Base-by-base conservation (phyloP, 2,329 filamentous ascomycete genomes). In the Diaporthe citriasiana region DNA sequence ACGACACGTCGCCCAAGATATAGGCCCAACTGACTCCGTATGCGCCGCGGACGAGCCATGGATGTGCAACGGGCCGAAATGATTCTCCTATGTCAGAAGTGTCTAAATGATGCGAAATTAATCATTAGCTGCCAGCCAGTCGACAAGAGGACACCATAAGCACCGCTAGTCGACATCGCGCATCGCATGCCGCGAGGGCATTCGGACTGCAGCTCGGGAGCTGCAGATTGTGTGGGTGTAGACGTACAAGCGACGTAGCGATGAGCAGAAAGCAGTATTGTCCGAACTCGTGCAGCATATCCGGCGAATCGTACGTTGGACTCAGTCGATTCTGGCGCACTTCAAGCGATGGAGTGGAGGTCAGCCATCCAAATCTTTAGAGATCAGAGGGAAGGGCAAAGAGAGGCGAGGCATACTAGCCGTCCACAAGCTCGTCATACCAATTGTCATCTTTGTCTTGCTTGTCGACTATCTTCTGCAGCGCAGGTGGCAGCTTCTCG, bases 41-140 rank as follows among this genome's bases (percentile, higher is more conserved):
- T 8, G 97, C 97, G 63, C 90, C 87, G 74, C 93, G 90, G 15
- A 99, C 93, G 4, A 97, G 85, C 79, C 89, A 92, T 0, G 95
- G 96, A 81, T 98, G 95, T 5, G 96, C 95, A 51, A 99, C 89
- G 0, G 97, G 97, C 2, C 97, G 91, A 84, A 99, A 99, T 0
- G 94, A 97, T 84, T 99, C 97, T 82, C 97, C 97, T 77, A 99
- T 96, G 80, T 98, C 96, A 27, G 93, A 95, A 0, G 97, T 98
- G 83, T 68, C 63, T 68, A 15, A 10, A 27, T 7, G 1, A 13
- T 40, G 10, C 4, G 4, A 10, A 5, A 9, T 68, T 30, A 68
- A 47, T 50, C 17, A 53, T 40, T 6, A 53, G 1, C 10, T 53
- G 33, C 15, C 9, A 22, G 8, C 13, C 13, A n/a, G 45, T 51